Evolutionary conservation across 179 eudicot genomes (phyloP).

Genomic region (Heliamphora pulchella): DNA sequence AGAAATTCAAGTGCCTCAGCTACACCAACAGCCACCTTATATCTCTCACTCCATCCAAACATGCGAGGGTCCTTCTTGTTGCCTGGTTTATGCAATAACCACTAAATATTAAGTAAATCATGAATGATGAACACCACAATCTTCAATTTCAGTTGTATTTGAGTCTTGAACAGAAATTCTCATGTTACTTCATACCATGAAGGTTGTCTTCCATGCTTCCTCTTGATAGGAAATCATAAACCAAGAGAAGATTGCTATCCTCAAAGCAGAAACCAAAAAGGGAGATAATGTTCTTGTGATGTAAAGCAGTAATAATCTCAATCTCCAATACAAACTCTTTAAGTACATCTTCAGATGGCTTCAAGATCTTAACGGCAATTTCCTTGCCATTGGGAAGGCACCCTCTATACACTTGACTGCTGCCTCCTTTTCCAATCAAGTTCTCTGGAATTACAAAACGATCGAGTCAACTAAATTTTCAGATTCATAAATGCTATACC

Average conservation of each 20-base stretch:
- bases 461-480: neutral
- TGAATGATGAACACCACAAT: neutral
- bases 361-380: constrained; percentile 74
- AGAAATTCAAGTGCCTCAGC: constrained; percentile 78
- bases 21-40: constrained; percentile 75
- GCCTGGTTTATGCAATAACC: constrained; percentile 32
- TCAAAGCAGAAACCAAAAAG: constrained; percentile 78
- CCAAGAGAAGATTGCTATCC: constrained; percentile 56
- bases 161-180: constrained; percentile 7
- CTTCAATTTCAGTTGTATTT: neutral
- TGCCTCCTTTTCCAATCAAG: constrained; percentile 85
- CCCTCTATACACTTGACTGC: constrained; percentile 73
- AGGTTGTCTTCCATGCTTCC: constrained; percentile 92
- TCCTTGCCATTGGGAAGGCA: constrained; percentile 62
- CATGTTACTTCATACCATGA: constrained; percentile 43
- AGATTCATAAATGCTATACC: neutral
- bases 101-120: neutral
- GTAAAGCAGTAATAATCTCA: constrained; percentile 60
- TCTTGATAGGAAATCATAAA: constrained; percentile 68
- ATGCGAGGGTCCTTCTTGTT: constrained; percentile 29
- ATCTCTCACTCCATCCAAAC: constrained; percentile 77
- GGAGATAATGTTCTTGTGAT: constrained; percentile 71
- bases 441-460: constrained; percentile 39
- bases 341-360: constrained; percentile 47
- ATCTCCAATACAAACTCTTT: constrained; percentile 69